Evolutionary conservation across 495 filamentous ascomycete species (phyloP).

Genomic region (Lophiostoma macrostomum): DNA sequence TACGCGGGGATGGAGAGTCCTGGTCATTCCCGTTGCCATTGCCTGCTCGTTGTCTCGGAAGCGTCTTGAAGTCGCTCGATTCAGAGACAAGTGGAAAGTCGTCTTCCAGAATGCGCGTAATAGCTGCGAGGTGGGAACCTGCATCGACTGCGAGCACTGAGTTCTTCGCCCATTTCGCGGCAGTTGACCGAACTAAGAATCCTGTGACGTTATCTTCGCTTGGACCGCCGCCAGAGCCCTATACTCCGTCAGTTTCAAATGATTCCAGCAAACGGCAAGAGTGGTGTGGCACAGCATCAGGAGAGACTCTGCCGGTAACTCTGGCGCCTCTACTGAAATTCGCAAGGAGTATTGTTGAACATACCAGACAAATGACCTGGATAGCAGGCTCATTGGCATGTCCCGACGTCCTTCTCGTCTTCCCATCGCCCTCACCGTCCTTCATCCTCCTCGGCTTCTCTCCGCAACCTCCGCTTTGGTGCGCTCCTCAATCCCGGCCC

Average conservation of each 20-base stretch:
- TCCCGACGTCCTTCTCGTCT: conserved; percentile 19
- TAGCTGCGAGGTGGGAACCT: conserved; percentile 81
- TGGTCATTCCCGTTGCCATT: conserved; percentile 11
- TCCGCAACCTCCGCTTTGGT: not conserved
- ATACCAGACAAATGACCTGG: conserved; percentile 39
- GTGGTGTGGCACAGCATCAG: no score
- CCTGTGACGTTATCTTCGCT: conserved; percentile 86
- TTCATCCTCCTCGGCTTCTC: conserved; percentile 28
- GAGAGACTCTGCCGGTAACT: no score
- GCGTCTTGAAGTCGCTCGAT: not conserved
- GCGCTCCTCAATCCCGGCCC: not conserved
- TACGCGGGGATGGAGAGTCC: conserved; percentile 22
- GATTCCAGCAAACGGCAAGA: no score
- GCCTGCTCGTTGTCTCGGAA: not conserved
- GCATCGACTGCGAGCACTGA: conserved; percentile 89
- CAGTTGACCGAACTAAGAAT: conserved; percentile 76
- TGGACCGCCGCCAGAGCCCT: conserved; percentile 91
- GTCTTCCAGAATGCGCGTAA: conserved; percentile 65
- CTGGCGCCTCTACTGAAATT: no score
- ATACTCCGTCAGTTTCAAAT: not conserved
- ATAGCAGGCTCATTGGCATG: conserved; percentile 32
- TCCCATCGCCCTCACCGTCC: conserved; percentile 24
- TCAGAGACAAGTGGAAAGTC: conserved; percentile 42
- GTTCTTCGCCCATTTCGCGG: conserved; percentile 71
- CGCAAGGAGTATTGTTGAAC: no score